Evolutionary conservation across 2,329 filamentous ascomycete genomes (phyloP).

Genomic region (Colletotrichum sp.): DNA sequence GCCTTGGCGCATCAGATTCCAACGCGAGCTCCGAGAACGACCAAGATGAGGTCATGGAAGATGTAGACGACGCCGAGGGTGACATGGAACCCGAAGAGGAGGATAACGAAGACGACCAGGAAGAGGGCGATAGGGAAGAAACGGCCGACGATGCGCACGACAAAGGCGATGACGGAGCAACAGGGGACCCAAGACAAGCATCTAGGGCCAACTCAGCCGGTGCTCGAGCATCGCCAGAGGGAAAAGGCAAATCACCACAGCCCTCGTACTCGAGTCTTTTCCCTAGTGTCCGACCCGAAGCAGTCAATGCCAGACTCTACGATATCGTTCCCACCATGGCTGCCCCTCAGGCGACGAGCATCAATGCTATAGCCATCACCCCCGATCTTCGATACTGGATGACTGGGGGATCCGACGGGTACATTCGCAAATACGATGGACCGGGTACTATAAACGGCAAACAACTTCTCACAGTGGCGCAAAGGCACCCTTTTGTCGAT

Average conservation of each 20-base stretch:
- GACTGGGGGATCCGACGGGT: constrained; percentile 91
- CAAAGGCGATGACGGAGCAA: constrained; percentile 39
- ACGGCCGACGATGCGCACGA: constrained; percentile 32
- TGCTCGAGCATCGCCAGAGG: constrained; percentile 11
- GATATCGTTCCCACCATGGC: constrained; percentile 98
- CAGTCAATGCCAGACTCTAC: constrained; percentile 80
- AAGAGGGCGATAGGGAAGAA: constrained; percentile 42
- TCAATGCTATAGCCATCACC: constrained; percentile 91
- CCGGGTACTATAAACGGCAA: constrained; percentile 95
- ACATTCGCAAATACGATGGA: constrained; percentile 96
- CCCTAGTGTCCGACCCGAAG: constrained; percentile 71
- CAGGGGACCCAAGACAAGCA: constrained; percentile 35
- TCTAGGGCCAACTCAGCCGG: constrained; percentile 30
- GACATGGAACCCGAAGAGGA: constrained; percentile 38
- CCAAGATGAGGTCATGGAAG: constrained; percentile 64
- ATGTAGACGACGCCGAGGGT: constrained; percentile 41
- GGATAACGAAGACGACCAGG: constrained; percentile 36
- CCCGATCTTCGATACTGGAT: constrained; percentile 96
- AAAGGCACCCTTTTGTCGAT: constrained; percentile 95
- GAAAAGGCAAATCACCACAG: constrained; percentile 2
- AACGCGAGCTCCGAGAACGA: constrained; percentile 52
- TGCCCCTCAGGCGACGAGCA: constrained; percentile 91
- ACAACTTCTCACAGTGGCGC: constrained; percentile 89
- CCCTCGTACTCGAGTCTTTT: constrained; percentile 13
- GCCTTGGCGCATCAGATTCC: constrained; percentile 27